phyloP scores from a whole-genome alignment of 2,329 filamentous ascomycete species.

The Pyrenophora teres region DNA sequence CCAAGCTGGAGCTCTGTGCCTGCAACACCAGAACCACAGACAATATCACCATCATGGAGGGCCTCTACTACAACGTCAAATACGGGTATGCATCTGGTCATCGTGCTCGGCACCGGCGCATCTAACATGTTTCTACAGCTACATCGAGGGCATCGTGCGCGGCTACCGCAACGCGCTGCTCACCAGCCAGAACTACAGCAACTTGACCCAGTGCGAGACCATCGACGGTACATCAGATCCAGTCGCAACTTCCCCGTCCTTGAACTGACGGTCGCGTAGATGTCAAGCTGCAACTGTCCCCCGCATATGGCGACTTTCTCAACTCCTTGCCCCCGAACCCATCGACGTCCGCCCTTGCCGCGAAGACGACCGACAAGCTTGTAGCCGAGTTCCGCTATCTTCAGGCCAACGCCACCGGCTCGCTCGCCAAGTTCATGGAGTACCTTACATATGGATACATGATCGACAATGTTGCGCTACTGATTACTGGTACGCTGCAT shows the following conservation, averaged over 20 bases:
- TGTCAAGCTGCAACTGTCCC: slow-evolving; percentile 95
- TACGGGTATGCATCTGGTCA: slow-evolving; percentile 68
- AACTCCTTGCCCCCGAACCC: slow-evolving; percentile 92
- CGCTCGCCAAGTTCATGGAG: slow-evolving; percentile 93
- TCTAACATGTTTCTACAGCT: slow-evolving; percentile 60
- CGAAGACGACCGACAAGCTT: slow-evolving; percentile 96
- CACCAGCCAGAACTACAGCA: slow-evolving; percentile 88
- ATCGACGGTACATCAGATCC: slow-evolving; percentile 74
- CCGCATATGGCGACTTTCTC: slow-evolving; percentile 96
- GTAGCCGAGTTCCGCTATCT: slow-evolving; percentile 97
- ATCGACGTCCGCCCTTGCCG: slow-evolving; percentile 90
- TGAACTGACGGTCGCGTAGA: slow-evolving; percentile 67
- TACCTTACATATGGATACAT: slow-evolving; percentile 99
- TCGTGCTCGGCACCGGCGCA: not conserved
- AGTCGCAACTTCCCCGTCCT: not conserved
- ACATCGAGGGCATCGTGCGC: slow-evolving; percentile 95
- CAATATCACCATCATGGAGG: slow-evolving; percentile 70
- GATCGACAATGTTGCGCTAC: slow-evolving; percentile 98
- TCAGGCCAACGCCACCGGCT: slow-evolving; percentile 88
- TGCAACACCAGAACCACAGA: slow-evolving; percentile 14
- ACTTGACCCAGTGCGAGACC: slow-evolving; percentile 95
- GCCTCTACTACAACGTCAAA: slow-evolving; percentile 91
- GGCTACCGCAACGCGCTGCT: slow-evolving; percentile 95
- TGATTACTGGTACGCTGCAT: slow-evolving; percentile 97
- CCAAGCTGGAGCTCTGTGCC: slow-evolving; percentile 26